Conservation (phyloP, 208 protist species). For the Acanthamoeba royreba region DNA sequence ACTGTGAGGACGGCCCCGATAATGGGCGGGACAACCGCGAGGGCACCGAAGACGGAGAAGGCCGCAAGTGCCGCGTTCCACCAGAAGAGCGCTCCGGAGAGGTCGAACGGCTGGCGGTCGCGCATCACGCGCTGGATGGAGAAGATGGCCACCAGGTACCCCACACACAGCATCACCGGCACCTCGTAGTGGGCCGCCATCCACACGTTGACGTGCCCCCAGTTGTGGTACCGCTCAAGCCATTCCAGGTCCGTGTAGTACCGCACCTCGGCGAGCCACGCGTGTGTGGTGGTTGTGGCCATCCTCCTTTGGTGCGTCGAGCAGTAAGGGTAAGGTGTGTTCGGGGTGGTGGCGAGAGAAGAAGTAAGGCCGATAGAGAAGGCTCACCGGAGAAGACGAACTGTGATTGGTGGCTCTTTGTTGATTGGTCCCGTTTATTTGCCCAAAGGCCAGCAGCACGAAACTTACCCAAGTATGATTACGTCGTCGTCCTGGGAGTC, state of each 20-base stretch:
- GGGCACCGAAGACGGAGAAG: conserved; percentile 79
- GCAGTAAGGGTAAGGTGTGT: too few relatives aligned
- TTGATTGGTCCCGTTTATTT: too few relatives aligned
- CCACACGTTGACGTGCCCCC: background rate
- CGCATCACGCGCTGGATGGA: conserved; percentile 65
- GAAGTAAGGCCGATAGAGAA: too few relatives aligned
- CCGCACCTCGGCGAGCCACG: too few relatives aligned
- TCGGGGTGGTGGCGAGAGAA: too few relatives aligned
- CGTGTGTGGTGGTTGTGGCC: too few relatives aligned
- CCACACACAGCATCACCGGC: background rate
- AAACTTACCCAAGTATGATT: too few relatives aligned
- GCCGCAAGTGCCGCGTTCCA: conserved; percentile 85
- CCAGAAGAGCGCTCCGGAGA: conserved; percentile 68
- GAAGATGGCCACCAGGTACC: background rate
- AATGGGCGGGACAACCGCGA: background rate
- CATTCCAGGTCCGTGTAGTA: background rate
- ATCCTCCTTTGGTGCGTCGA: too few relatives aligned
- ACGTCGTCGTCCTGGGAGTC: too few relatives aligned
- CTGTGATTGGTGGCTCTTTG: too few relatives aligned
- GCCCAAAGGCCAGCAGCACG: too few relatives aligned
- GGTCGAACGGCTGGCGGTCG: conserved; percentile 75
- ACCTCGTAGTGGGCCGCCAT: background rate
- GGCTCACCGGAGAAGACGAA: too few relatives aligned
- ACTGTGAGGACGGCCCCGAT: background rate
- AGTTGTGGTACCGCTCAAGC: background rate